These are phyloP conservation scores for Neonectria faginata DNA, from an alignment of 2,329 filamentous ascomycete species.

Conservation along the genomic window DNA sequence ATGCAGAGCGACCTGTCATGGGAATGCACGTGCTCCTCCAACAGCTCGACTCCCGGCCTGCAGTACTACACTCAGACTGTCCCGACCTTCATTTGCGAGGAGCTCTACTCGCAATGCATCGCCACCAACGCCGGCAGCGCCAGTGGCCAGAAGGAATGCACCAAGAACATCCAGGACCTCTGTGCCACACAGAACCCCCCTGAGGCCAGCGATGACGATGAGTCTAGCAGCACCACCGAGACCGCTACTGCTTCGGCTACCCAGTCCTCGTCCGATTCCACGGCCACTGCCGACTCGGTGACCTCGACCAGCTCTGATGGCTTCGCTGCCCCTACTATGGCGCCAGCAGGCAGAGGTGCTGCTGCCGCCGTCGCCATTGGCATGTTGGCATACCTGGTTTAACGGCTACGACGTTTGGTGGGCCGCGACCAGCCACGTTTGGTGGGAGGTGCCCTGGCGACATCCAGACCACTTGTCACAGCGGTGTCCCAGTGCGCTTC, in stretches of 20 bases:
- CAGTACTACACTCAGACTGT: slow-evolving; percentile 66
- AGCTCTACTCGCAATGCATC: slow-evolving; percentile 63
- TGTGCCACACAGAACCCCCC: slow-evolving; percentile 57
- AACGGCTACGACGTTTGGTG: slow-evolving; percentile 41
- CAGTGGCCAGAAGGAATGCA: slow-evolving; percentile 61
- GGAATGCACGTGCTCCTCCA: slow-evolving; percentile 61
- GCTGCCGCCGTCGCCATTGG: slow-evolving; percentile 63
- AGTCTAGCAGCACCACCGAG: slow-evolving; percentile 45
- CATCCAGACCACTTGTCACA: slow-evolving; percentile 20
- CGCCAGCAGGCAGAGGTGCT: slow-evolving; percentile 57
- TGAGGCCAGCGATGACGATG: slow-evolving; percentile 28
- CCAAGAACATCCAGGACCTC: slow-evolving; percentile 57
- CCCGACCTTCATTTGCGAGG: slow-evolving; percentile 63
- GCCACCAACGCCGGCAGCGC: slow-evolving; percentile 54
- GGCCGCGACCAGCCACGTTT: slow-evolving; percentile 32
- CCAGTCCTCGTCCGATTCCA: slow-evolving; percentile 30
- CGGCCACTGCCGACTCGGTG: slow-evolving; percentile 43
- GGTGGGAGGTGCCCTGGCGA: slow-evolving; percentile 24
- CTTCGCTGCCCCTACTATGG: slow-evolving; percentile 57
- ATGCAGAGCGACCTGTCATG: slow-evolving; percentile 58
- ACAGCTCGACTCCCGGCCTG: slow-evolving; percentile 62
- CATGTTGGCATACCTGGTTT: slow-evolving; percentile 65
- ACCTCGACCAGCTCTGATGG: slow-evolving; percentile 50
- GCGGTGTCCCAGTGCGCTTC: slow-evolving; percentile 46
- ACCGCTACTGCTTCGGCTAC: slow-evolving; percentile 41